Conservation (phyloP, 345 rosid genomes). For the Aurinia saxatilis region DNA sequence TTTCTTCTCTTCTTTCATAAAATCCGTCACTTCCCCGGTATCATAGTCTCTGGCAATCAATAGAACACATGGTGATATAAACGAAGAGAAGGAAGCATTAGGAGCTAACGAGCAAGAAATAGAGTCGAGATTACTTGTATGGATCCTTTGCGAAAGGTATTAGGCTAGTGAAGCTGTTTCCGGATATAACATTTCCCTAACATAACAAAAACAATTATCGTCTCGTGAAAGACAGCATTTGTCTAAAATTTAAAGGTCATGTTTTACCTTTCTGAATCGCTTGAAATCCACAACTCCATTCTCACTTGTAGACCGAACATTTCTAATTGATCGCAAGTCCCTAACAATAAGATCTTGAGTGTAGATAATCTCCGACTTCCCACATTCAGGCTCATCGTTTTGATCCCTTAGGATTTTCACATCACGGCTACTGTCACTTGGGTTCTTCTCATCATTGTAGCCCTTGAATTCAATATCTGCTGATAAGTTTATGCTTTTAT, state of each 20-base stretch:
- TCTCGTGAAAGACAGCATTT: neutral
- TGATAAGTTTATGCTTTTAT: slow-evolving; percentile 38
- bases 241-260: slow-evolving; percentile 1
- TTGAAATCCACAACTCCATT: slow-evolving; percentile 56
- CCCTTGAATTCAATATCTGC: slow-evolving; percentile 13
- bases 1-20: slow-evolving; percentile 70
- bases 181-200: slow-evolving; percentile 56
- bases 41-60: slow-evolving; percentile 45
- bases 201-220: slow-evolving; percentile 2
- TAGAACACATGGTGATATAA: neutral
- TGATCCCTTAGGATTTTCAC: slow-evolving; percentile 32
- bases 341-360: slow-evolving; percentile 60
- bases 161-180: slow-evolving; percentile 81
- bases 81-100: slow-evolving; percentile 2
- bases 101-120: slow-evolving; percentile 1
- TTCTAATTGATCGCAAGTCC: slow-evolving; percentile 25
- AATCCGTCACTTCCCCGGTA: slow-evolving; percentile 42
- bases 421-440: slow-evolving; percentile 17
- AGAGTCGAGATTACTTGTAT: slow-evolving; percentile 47
- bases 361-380: slow-evolving; percentile 62
- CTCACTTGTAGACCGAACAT: slow-evolving; percentile 21
- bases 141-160: slow-evolving; percentile 84
- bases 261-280: slow-evolving; percentile 74
- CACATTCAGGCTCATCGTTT: slow-evolving; percentile 42
- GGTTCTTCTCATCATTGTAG: slow-evolving; percentile 8